phyloP scores from a whole-genome alignment of 116 monocot species.

The Phalaenopsis hybrid region DNA sequence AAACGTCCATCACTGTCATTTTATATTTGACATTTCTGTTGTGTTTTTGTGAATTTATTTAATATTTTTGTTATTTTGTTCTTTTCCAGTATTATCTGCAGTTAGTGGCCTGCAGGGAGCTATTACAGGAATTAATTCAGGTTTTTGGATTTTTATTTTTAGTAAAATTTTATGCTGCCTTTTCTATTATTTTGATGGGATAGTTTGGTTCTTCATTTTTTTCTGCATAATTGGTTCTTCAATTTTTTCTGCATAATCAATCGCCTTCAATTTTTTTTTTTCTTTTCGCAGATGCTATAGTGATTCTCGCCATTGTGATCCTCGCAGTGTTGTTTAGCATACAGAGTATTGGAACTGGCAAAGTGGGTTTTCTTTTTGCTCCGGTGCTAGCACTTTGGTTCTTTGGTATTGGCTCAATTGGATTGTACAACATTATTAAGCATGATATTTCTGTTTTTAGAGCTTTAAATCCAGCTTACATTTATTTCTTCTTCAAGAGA shows the following conservation, averaged over 20 bases:
- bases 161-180: background rate
- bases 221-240: background rate
- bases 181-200: background rate
- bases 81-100: conserved; percentile 75
- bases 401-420: conserved; percentile 69
- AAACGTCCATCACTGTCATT: background rate
- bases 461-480: conserved; percentile 79
- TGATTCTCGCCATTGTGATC: conserved; percentile 59
- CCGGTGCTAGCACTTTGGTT: conserved; percentile 79
- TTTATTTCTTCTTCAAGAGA: conserved; percentile 62
- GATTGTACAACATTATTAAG: conserved; percentile 66
- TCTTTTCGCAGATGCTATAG: conserved; percentile 56
- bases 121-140: conserved; percentile 61
- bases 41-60: background rate
- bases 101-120: conserved; percentile 81
- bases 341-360: conserved; percentile 84
- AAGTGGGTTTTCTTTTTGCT: conserved; percentile 79
- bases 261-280: background rate
- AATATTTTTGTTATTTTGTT: background rate
- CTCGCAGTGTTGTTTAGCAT: conserved; percentile 68
- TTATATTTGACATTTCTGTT: background rate
- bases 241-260: background rate
- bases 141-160: conserved; percentile 14
- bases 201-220: background rate
- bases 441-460: conserved; percentile 60